Conservation (phyloP, 306 rosid species). For the Cucumis hystrix region DNA sequence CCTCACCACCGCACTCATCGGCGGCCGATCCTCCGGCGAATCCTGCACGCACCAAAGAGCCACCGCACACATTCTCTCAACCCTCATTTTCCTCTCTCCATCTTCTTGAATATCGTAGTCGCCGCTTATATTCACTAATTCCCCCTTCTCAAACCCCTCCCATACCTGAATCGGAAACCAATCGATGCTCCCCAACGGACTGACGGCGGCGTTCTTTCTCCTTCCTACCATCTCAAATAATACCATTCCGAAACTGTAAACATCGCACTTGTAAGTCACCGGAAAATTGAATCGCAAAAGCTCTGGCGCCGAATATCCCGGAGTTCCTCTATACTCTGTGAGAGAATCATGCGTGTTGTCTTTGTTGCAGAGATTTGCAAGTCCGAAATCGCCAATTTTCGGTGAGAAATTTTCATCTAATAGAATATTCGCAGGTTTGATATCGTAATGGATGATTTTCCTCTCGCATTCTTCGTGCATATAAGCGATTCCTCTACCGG, state of each 20-base stretch:
- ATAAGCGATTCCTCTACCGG: constrained; percentile 34
- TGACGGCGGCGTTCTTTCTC: constrained; percentile 21
- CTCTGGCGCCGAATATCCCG: constrained; percentile 47
- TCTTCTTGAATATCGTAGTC: constrained; percentile 20
- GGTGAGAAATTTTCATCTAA: constrained; percentile 24
- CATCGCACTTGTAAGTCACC: constrained; percentile 34
- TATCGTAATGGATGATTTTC: constrained; percentile 42
- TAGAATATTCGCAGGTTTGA: constrained; percentile 43
- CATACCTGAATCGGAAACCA: constrained; percentile 42
- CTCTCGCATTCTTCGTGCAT: constrained; percentile 36
- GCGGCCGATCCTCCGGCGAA: constrained; percentile 28
- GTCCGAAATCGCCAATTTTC: constrained; percentile 41
- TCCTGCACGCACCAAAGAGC: constrained; percentile 40
- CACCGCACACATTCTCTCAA: constrained; percentile 25
- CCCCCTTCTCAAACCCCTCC: constrained; percentile 16
- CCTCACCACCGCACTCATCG: constrained; percentile 32
- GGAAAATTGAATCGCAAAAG: constrained; percentile 30
- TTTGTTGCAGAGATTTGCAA: constrained; percentile 29
- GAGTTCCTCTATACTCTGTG: constrained; percentile 40
- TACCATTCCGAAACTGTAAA: constrained; percentile 43
- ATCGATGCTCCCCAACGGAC: constrained; percentile 15
- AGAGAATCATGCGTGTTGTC: constrained; percentile 26
- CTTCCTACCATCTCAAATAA: constrained; percentile 35
- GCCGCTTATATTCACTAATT: not conserved
- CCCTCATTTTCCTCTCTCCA: constrained; percentile 10